phyloP scores from a whole-genome alignment of 441 rosid genomes.

The Brassica hybrid region DNA sequence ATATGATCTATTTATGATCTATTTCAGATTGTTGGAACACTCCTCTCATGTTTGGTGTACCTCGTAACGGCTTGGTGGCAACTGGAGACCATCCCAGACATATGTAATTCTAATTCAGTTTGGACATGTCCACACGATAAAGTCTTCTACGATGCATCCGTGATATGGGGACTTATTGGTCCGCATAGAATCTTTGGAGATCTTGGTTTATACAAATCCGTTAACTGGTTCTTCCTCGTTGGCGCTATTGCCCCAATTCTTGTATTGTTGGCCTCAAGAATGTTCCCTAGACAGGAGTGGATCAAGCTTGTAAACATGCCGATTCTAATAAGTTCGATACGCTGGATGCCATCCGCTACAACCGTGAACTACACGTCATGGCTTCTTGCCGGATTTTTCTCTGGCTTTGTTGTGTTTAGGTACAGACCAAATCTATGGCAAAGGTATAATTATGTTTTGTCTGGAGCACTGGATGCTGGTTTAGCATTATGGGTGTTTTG shows the following conservation, averaged over 20 bases:
- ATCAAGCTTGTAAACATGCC: slow-evolving; percentile 90
- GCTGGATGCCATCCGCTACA: slow-evolving; percentile 90
- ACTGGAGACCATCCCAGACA: no score
- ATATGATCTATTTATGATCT: no score
- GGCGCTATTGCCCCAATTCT: slow-evolving; percentile 81
- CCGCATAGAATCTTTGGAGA: slow-evolving; percentile 89
- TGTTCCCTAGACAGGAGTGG: slow-evolving; percentile 81
- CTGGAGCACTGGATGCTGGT: slow-evolving; percentile 89
- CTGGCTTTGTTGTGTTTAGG: slow-evolving; percentile 79
- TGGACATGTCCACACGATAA: slow-evolving; percentile 94
- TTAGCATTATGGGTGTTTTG: slow-evolving; percentile 95
- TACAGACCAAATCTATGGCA: slow-evolving; percentile 84
- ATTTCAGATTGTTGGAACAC: no score
- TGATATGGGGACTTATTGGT: slow-evolving; percentile 90
- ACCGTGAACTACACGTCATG: slow-evolving; percentile 94
- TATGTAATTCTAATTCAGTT: slow-evolving; percentile 50
- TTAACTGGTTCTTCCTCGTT: slow-evolving; percentile 87
- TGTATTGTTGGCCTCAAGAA: slow-evolving; percentile 81
- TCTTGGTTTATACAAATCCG: slow-evolving; percentile 67
- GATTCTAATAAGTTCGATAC: slow-evolving; percentile 58
- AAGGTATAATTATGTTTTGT: slow-evolving; percentile 83
- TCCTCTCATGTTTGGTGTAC: no score
- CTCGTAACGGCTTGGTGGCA: no score
- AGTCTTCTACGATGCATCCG: slow-evolving; percentile 92
- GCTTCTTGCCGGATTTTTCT: slow-evolving; percentile 76